Base-by-base conservation (phyloP, 1,139 yeast species). In the Kodamaea sp. region DNA sequence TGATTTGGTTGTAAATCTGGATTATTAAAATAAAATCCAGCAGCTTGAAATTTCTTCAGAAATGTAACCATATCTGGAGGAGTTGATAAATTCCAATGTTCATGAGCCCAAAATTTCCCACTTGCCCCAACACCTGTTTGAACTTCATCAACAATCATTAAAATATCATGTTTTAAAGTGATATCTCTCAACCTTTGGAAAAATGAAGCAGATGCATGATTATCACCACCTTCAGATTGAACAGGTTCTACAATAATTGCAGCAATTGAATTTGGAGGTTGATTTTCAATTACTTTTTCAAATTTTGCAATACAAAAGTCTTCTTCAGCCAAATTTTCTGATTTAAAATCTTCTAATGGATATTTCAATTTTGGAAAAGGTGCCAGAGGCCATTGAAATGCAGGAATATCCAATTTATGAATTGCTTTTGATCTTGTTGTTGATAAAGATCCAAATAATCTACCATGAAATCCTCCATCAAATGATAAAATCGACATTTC, bases 91-190 rank as follows among this genome's bases (percentile, higher is more conserved):
- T 79, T 73, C 63, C 84, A 81, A 59, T 79, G 83, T 60, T 81
- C 86, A 54, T 81, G 88, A 46, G 83, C 80, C 88, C 88, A 81
- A 59, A 81, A 65, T 53, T 74, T 73, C 52, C 88, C 88, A 37
- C 83, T 75, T 24, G 86, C 85, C 48, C 84, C 88, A 34, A 81
- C 82, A 50, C 88, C 88, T 27, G 88, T 81, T 64, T 81, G 88
- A 27, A 81, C 88, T 63, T 81, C 88, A 56, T 81, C 88, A 35
- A 81, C 73, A 47, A 81, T 81, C 70, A 77, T 73, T 41, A 80
- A 74, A 39, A 79, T 74, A 32, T 70, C 79, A 57, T 79, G 65
- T 53, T 79, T 77, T 48, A 68, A 57, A 28, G 87, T 79, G 42
- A 81, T 57, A 44, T 79, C 84, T 65, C 88, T 73, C 47, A 81